phyloP scores from a whole-genome alignment of 345 rosid genomes.

The Viola odorata region DNA sequence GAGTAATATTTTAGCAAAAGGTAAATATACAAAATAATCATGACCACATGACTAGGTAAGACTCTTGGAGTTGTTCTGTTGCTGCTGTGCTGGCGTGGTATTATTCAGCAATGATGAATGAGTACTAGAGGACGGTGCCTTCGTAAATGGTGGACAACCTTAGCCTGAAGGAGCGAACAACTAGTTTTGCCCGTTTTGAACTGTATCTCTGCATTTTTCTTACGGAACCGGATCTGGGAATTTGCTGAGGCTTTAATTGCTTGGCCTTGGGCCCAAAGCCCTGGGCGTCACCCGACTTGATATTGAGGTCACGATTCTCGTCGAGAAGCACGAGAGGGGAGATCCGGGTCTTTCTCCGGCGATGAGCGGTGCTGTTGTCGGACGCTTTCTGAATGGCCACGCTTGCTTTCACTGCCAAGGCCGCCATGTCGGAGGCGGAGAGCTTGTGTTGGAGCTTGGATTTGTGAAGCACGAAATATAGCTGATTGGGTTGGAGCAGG shows the following conservation, averaged over 20 bases:
- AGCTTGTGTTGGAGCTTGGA: constrained; percentile 60
- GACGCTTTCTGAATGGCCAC: constrained; percentile 50
- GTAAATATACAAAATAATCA: no score
- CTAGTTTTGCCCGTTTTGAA: constrained; percentile 61
- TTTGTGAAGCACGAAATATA: constrained; percentile 62
- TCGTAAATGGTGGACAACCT: constrained; percentile 69
- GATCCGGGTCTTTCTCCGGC: constrained; percentile 44
- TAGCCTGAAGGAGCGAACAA: constrained; percentile 70
- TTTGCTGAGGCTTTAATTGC: constrained; percentile 3
- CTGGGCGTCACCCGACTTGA: not conserved
- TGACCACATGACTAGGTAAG: no score
- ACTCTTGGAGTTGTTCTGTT: no score
- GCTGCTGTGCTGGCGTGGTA: no score
- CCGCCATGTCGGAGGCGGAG: constrained; percentile 85
- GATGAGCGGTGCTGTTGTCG: constrained; percentile 18
- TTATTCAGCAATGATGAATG: no score
- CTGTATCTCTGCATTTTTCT: constrained; percentile 48
- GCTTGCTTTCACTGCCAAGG: constrained; percentile 86
- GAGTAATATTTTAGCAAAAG: no score
- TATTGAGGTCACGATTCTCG: not conserved
- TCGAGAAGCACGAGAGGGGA: constrained; percentile 38
- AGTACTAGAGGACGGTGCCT: constrained; percentile 36
- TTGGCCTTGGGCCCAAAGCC: constrained; percentile 1
- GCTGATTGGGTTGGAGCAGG: constrained; percentile 41
- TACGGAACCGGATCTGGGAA: constrained; percentile 52